Evolutionary conservation across 164 flowering plant genomes (phyloP).

Genomic region (Chloranthus sessilifolius): DNA sequence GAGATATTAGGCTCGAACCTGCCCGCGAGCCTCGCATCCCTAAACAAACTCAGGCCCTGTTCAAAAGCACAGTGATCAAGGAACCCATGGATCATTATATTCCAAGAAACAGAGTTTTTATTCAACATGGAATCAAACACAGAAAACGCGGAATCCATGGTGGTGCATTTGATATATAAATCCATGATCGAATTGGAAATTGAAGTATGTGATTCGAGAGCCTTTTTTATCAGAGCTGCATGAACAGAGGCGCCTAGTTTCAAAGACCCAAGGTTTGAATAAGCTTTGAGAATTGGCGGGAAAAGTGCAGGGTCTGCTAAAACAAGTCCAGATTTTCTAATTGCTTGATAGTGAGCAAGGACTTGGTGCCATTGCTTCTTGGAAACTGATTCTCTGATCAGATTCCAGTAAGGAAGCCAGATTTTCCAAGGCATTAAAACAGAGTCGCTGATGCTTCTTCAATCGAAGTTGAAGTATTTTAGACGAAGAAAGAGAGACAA

Average conservation of each 20-base stretch:
- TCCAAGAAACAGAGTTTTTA: constrained; percentile 77
- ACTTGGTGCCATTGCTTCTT: constrained; percentile 47
- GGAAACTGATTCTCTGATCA: constrained; percentile 30
- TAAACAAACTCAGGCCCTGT: constrained; percentile 52
- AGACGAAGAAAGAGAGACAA: no score
- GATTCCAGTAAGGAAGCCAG: constrained; percentile 25
- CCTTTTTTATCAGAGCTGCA: constrained; percentile 47
- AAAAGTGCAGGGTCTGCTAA: constrained; percentile 34
- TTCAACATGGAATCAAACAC: constrained; percentile 34
- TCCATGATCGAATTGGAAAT: constrained; percentile 54
- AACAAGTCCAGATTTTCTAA: constrained; percentile 28
- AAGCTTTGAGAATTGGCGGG: constrained; percentile 55
- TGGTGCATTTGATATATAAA: constrained; percentile 54
- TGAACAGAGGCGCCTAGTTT: constrained; percentile 48
- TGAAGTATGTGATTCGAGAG: constrained; percentile 46
- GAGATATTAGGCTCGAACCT: constrained; percentile 58
- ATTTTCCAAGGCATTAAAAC: no score
- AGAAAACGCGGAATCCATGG: constrained; percentile 27
- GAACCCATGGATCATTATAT: constrained; percentile 50
- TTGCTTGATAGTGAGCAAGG: constrained; percentile 30
- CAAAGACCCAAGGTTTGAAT: constrained; percentile 27
- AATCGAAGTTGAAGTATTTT: no score
- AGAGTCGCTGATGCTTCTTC: no score
- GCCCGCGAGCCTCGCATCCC: constrained; percentile 35
- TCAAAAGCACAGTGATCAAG: constrained; percentile 30